These are phyloP conservation scores for Conringia planisiliqua DNA, from an alignment of 345 rosid genomes.

Conservation along the genomic window DNA sequence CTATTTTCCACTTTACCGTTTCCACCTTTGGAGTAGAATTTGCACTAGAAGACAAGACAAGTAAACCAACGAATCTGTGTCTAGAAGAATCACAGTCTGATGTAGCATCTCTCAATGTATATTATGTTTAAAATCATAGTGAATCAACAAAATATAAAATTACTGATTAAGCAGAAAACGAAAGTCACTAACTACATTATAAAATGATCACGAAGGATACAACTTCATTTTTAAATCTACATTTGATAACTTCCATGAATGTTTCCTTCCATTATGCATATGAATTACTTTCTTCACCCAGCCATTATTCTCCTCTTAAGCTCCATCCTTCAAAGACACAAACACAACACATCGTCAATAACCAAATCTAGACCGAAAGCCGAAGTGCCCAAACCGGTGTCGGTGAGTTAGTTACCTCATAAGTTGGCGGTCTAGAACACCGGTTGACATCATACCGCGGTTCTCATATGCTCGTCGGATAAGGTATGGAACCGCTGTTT, in stretches of 20 bases:
- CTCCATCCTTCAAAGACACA: conserved; percentile 55
- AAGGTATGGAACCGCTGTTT: conserved; percentile 68
- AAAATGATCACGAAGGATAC: neutral
- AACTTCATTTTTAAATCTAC: neutral
- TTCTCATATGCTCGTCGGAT: conserved; percentile 91
- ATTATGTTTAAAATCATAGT: neutral
- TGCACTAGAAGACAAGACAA: too few species aligned
- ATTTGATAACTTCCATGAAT: neutral
- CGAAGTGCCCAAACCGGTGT: neutral
- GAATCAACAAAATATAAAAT: neutral
- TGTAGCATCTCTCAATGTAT: too few species aligned
- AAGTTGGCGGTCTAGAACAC: conserved; percentile 63
- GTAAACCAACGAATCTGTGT: too few species aligned
- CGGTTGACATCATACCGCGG: conserved; percentile 65
- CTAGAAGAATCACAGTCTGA: too few species aligned
- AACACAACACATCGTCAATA: neutral
- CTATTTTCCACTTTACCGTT: too few species aligned
- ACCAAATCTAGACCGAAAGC: neutral
- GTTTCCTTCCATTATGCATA: neutral
- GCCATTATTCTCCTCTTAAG: conserved; percentile 52
- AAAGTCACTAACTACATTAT: neutral
- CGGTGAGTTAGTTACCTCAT: conserved; percentile 42
- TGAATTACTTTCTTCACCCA: conserved; percentile 21
- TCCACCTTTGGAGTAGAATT: too few species aligned
- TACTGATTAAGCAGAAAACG: neutral